Percentiles rank a stretch among this genome's conserved stretches.
Conservation (phyloP, 306 rosid species). For the Quercus variabilis region DNA sequence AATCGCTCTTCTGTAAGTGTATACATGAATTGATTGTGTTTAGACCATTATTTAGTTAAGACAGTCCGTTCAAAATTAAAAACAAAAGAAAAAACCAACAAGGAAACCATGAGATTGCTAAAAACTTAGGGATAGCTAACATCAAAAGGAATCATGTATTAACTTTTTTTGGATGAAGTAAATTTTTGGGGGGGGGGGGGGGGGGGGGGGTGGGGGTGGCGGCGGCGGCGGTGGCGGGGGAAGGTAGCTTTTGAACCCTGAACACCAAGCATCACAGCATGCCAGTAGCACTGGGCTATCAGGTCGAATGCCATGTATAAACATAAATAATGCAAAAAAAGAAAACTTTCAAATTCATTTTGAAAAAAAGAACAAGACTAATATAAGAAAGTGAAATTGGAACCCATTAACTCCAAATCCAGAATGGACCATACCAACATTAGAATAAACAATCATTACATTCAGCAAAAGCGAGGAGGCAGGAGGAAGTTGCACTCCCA, state of each 20-base stretch:
- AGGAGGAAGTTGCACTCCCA: neutral
- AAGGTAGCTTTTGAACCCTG: too few species aligned
- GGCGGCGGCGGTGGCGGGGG: too few species aligned
- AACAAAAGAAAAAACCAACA: neutral
- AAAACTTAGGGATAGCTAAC: neutral
- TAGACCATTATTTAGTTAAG: neutral
- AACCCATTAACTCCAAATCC: neutral
- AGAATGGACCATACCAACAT: neutral
- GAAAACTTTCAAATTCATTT: neutral
- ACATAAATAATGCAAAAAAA: neutral
- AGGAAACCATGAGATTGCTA: neutral
- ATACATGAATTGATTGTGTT: neutral
- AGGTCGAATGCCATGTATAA: neutral
- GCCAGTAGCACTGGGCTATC: too few species aligned
- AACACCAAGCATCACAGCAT: too few species aligned
- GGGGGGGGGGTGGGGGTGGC: too few species aligned
- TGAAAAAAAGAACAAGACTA: slow-evolving; percentile 2
- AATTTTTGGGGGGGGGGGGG: too few species aligned
- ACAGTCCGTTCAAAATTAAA: neutral
- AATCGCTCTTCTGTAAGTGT: neutral
- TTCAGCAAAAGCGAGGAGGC: neutral
- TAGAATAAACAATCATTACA: neutral
- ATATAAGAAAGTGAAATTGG: slow-evolving; percentile 13
- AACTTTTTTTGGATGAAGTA: too few species aligned
- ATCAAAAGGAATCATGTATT: neutral